Percentiles rank a stretch among this genome's conserved stretches.
phyloP scores from a whole-genome alignment of 1,284 basidiomycete genomes.

The Papiliotrema nemorosa region DNA sequence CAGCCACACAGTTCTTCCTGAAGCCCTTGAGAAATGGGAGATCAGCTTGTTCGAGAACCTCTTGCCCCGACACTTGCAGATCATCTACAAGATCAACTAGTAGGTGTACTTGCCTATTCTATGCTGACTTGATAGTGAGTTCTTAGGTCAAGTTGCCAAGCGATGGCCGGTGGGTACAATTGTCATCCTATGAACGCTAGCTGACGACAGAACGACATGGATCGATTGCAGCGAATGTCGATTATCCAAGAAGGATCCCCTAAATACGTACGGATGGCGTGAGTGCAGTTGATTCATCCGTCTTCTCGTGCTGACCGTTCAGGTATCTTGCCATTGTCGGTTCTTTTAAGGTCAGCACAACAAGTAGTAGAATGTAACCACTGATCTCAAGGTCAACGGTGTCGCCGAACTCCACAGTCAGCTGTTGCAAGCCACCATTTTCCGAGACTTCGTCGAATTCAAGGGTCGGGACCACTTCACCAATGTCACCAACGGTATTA shows the following conservation, averaged over 20 bases:
- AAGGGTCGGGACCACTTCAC: slow-evolving; percentile 49
- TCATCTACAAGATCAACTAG: slow-evolving; percentile 77
- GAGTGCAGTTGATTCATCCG: slow-evolving; percentile 16
- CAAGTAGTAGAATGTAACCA: neutral
- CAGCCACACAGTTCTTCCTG: slow-evolving; percentile 40
- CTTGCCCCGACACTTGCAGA: slow-evolving; percentile 66
- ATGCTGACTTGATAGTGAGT: slow-evolving; percentile 32
- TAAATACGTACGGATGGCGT: slow-evolving; percentile 83
- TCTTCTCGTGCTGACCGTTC: neutral
- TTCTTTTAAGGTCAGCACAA: slow-evolving; percentile 53
- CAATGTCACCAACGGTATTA: slow-evolving; percentile 50
- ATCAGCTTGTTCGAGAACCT: slow-evolving; percentile 76
- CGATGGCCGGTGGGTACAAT: slow-evolving; percentile 78
- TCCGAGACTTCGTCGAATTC: slow-evolving; percentile 70
- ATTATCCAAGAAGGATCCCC: slow-evolving; percentile 84
- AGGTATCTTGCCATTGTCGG: slow-evolving; percentile 58
- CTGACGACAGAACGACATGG: slow-evolving; percentile 64
- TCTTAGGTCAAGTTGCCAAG: slow-evolving; percentile 68
- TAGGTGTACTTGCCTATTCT: slow-evolving; percentile 37
- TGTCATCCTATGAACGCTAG: slow-evolving; percentile 29
- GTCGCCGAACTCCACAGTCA: slow-evolving; percentile 75
- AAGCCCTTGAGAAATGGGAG: slow-evolving; percentile 71
- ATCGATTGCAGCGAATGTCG: slow-evolving; percentile 75
- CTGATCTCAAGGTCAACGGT: slow-evolving; percentile 64
- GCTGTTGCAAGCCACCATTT: slow-evolving; percentile 62